Conservation (phyloP, 2,329 filamentous ascomycete genomes). For the Fusarium sp. region DNA sequence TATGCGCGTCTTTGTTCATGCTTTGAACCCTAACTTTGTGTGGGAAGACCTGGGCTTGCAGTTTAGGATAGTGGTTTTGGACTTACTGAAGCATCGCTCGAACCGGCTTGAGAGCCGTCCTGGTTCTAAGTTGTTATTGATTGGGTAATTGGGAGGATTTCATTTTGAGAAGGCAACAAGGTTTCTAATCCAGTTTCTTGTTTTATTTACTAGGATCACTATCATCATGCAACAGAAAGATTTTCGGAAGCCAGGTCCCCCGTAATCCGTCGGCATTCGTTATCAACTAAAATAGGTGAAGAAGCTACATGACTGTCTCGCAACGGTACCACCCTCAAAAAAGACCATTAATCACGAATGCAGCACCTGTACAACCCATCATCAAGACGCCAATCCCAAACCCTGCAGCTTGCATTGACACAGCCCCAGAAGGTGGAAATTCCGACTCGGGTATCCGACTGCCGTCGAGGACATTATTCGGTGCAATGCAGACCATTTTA, state of each 20-base stretch:
- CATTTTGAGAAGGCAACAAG: too few species aligned
- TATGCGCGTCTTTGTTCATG: slow-evolving; percentile 1
- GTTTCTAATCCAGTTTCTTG: too few species aligned
- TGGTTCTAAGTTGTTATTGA: background rate
- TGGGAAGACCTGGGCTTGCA: slow-evolving; percentile 11
- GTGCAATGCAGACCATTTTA: background rate
- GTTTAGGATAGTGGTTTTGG: slow-evolving; percentile 17
- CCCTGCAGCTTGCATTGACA: background rate
- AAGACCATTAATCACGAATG: background rate
- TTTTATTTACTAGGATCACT: too few species aligned
- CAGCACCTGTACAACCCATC: background rate
- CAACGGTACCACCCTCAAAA: background rate
- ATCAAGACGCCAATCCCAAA: background rate
- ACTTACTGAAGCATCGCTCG: background rate
- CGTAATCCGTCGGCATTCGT: too few species aligned
- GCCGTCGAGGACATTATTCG: fast-evolving
- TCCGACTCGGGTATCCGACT: background rate
- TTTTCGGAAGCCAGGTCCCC: too few species aligned
- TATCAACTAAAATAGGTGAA: too few species aligned
- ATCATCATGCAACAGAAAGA: too few species aligned
- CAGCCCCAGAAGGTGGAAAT: background rate
- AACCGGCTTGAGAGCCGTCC: slow-evolving; percentile 6
- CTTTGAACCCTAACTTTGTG: slow-evolving; percentile 11
- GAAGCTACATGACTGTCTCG: too few species aligned
- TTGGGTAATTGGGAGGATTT: background rate